These are phyloP conservation scores for Raphanus raphanistrum DNA, from an alignment of 345 rosid species.

Conservation along the genomic window DNA sequence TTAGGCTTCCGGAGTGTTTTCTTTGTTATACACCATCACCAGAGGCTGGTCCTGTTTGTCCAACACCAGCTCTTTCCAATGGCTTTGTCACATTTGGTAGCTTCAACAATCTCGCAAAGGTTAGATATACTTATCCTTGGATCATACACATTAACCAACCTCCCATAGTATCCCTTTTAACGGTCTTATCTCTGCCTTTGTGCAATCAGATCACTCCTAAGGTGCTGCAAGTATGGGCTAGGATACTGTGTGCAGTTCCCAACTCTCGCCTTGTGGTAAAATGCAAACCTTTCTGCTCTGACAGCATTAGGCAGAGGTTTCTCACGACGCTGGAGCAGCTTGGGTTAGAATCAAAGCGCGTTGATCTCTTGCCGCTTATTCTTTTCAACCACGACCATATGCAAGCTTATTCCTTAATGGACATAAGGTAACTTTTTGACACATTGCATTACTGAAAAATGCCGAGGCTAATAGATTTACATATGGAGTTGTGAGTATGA, in stretches of 20 bases:
- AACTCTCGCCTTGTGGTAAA: conserved; percentile 96
- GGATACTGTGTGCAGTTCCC: conserved; percentile 96
- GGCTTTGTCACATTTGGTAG: conserved; percentile 99
- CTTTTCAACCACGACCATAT: conserved; percentile 97
- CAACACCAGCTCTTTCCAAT: conserved; percentile 90
- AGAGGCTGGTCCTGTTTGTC: conserved; percentile 89
- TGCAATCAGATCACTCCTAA: conserved; percentile 81
- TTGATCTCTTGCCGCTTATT: conserved; percentile 95
- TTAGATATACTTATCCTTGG: conserved; percentile 33
- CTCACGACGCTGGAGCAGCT: conserved; percentile 81
- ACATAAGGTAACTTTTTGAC: conserved; percentile 68
- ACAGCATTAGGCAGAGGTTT: conserved; percentile 89
- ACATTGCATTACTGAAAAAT: not conserved
- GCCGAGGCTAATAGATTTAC: not conserved
- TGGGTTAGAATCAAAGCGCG: conserved; percentile 91
- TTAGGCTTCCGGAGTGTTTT: conserved; percentile 86
- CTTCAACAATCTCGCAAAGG: conserved; percentile 99
- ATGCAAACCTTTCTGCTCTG: conserved; percentile 98
- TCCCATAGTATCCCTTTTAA: not conserved
- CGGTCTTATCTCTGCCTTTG: conserved; percentile 2
- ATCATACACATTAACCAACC: conserved; percentile 5
- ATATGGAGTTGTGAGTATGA: not conserved
- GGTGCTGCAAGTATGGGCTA: conserved; percentile 97
- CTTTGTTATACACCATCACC: conserved; percentile 97
- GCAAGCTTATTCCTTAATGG: conserved; percentile 99